phyloP scores from a whole-genome alignment of 208 protist species.

The Acanthamoeba rhysodes region DNA sequence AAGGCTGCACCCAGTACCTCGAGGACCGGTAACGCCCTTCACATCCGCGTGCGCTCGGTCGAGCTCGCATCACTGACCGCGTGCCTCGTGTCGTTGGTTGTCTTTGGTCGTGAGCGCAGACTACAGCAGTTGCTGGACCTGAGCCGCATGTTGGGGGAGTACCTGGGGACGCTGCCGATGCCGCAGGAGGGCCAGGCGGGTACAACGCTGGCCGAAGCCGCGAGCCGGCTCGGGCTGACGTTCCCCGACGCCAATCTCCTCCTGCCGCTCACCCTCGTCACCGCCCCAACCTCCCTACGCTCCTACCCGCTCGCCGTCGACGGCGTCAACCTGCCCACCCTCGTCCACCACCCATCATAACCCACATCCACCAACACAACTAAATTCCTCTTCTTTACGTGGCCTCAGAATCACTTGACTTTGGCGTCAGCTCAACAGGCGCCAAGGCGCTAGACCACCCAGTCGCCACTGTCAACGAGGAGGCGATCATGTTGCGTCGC shows the following conservation, averaged over 20 bases:
- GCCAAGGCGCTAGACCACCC: no score
- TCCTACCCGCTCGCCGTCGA: neutral
- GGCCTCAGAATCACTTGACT: no score
- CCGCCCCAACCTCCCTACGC: neutral
- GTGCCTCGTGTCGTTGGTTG: neutral
- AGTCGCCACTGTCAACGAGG: no score
- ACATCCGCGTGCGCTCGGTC: neutral
- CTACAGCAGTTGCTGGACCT: slow-evolving; percentile 2
- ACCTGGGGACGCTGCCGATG: neutral
- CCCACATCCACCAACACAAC: no score
- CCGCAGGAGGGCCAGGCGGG: neutral
- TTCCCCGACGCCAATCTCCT: slow-evolving; percentile 11
- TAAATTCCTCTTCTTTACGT: no score
- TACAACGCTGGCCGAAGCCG: neutral
- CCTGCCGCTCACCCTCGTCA: neutral
- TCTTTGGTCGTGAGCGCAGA: neutral
- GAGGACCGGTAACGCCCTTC: neutral
- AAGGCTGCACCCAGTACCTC: slow-evolving; percentile 27
- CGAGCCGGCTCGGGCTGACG: neutral
- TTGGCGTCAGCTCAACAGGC: no score
- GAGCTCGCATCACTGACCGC: neutral
- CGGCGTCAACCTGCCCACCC: neutral
- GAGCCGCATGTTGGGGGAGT: slow-evolving; percentile 23
- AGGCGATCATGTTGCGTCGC: neutral
- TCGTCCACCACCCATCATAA: neutral